Percentiles rank a stretch among this genome's conserved stretches.
phyloP scores from a whole-genome alignment of 108 stramenopile genomes.

The Parietichytrium sp. region DNA sequence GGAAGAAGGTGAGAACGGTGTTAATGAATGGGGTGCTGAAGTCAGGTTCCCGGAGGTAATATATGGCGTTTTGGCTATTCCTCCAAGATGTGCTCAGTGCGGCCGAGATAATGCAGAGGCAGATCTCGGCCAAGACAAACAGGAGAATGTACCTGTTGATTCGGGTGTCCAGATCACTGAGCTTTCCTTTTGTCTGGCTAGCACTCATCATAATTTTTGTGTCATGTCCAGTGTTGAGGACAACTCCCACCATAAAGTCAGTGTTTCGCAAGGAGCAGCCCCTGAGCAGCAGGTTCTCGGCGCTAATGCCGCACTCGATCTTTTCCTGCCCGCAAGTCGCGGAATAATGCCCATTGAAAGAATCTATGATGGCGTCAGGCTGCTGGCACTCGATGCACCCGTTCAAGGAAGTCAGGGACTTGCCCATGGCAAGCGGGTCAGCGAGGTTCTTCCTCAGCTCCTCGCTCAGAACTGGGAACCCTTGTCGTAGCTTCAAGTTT shows the following conservation, averaged over 20 bases:
- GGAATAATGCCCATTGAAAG: constrained; percentile 39
- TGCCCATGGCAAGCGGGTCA: constrained; percentile 44
- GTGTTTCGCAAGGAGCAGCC: constrained; percentile 62
- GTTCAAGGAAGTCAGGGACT: constrained; percentile 10
- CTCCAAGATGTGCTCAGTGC: constrained; percentile 32
- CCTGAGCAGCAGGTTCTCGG: constrained; percentile 55
- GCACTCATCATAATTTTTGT: constrained; percentile 62
- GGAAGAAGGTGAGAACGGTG: constrained; percentile 59
- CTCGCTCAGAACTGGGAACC: no score
- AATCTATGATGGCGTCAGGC: constrained; percentile 51
- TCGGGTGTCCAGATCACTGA: constrained; percentile 43
- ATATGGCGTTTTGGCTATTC: background rate
- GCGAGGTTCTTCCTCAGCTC: no score
- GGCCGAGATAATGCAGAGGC: constrained; percentile 53
- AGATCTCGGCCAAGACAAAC: constrained; percentile 40
- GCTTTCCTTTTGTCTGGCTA: constrained; percentile 43
- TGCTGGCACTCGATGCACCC: constrained; percentile 49
- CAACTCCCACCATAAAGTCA: constrained; percentile 52
- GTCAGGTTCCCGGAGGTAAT: background rate
- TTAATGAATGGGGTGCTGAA: constrained; percentile 23
- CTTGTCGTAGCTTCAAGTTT: constrained; percentile 76
- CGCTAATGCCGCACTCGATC: constrained; percentile 28
- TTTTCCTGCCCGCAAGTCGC: background rate
- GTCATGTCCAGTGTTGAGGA: constrained; percentile 60
- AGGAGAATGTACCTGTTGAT: constrained; percentile 49